phyloP scores from a whole-genome alignment of 768 basidiomycete species.

The Serendipita indica region DNA sequence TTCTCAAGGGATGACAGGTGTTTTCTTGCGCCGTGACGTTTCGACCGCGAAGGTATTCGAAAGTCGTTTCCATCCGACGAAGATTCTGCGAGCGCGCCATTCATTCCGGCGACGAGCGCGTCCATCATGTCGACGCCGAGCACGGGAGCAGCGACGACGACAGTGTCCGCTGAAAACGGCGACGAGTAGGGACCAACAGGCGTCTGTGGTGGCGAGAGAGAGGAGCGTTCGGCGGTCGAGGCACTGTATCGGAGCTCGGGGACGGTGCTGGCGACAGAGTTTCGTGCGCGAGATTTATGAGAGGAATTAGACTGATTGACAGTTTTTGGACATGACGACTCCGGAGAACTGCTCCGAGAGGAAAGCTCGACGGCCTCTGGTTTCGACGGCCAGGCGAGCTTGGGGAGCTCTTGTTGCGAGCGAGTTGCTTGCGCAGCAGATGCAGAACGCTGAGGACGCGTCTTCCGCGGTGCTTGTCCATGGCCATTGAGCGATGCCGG shows the following conservation, averaged over 20 bases:
- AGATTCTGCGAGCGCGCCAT: constrained; percentile 27
- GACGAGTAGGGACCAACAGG: constrained; percentile 10
- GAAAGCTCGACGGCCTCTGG: neutral
- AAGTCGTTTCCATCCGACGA: constrained; percentile 9
- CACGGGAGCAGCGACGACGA: constrained; percentile 60
- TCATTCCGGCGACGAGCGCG: constrained; percentile 81
- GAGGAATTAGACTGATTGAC: neutral
- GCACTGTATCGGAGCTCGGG: constrained; percentile 8
- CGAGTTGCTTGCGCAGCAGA: neutral
- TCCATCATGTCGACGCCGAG: constrained; percentile 78
- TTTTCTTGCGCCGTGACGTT: constrained; percentile 28
- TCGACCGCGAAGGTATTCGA: constrained; percentile 9
- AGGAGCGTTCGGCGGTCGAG: constrained; percentile 9
- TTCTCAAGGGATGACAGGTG: constrained; percentile 29
- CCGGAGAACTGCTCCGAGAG: constrained; percentile 5
- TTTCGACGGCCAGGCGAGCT: neutral
- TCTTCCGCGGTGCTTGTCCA: neutral
- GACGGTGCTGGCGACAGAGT: constrained; percentile 6
- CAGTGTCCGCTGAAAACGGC: constrained; percentile 18
- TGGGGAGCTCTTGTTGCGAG: neutral
- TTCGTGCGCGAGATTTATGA: neutral
- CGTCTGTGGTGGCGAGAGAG: constrained; percentile 12
- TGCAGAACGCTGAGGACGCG: neutral
- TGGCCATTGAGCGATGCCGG: constrained; percentile 8
- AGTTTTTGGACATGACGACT: neutral